Base-by-base conservation (phyloP, 2,329 filamentous ascomycete genomes). In the Beauveria varroae region DNA sequence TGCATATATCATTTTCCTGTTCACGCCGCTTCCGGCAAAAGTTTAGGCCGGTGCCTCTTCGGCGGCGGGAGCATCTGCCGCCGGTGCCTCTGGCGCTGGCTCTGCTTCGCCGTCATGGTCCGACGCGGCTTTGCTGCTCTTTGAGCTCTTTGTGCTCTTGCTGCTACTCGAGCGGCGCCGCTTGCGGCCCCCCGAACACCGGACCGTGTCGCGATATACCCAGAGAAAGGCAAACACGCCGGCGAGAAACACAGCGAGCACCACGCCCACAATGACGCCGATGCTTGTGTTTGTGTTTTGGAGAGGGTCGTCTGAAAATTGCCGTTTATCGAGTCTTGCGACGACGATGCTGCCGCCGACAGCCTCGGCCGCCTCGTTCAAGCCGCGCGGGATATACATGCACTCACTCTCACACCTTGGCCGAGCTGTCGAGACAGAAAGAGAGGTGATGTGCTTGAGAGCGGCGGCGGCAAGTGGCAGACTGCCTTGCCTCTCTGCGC, bases 261-360 rank as follows among this genome's bases (percentile, higher is more conserved):
- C 67, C 46, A 80, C 67, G 62, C 74, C 77, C 50, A 80, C 73
- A 3, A 76, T 71, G 62, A 78, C 69, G 59, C 77, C 77, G 60
- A 78, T 79, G 40, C 73, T 76, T 57, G 72, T 70, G 65, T 78
- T 76, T 40, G 71, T 73, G 44, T 74, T 72, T 18, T 72, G 66
- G 51, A 67, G 60, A 1, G 67, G 58, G 61, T 66, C 61, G 59
- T 64, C 54, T 41, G 66, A 67, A 62, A 66, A 66, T 22, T 67
- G 64, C 14, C 67, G 62, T 26, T 30, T 44, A 18, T 7, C 53
- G 14, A 60, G 43, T 3, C 40, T 4, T 3, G 22, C 37, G 22
- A 52, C 16, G n/a, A 41, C 22, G 7, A 26, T 18, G 26, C 5
- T 9, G 12, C 9, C 10, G 18, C 43, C 18, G 24, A 26, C 51